A percentile compares a stretch with the other conserved stretches of the same genome.
Evolutionary conservation across 2,329 filamentous ascomycete species (phyloP).

Genomic region (Paecilomyces formosus): DNA sequence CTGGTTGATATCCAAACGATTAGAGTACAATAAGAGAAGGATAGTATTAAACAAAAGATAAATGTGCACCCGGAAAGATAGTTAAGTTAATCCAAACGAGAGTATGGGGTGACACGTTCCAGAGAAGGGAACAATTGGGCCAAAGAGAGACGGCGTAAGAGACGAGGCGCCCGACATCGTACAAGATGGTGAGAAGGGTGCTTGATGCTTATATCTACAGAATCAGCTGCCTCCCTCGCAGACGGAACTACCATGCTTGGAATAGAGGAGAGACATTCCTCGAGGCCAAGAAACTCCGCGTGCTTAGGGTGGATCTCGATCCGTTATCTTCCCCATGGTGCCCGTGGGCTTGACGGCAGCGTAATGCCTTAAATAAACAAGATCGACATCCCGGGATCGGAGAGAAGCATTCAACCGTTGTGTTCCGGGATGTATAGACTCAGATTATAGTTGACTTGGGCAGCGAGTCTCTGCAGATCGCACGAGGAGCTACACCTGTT

Average conservation of each 20-base stretch:
- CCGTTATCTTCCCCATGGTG: neutral
- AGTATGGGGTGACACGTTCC: neutral
- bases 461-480: neutral
- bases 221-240: neutral
- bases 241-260: neutral
- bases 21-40: neutral
- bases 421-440: neutral
- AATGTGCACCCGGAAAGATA: neutral
- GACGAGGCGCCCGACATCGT: neutral
- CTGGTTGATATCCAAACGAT: conserved; percentile 25
- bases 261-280: neutral
- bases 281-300: neutral
- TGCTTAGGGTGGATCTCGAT: neutral
- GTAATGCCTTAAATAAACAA: neutral
- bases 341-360: neutral
- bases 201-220: neutral
- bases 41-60: neutral
- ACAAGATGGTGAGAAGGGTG: neutral
- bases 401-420: neutral
- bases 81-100: neutral
- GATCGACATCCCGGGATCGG: neutral
- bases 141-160: neutral
- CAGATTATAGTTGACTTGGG: neutral
- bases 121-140: neutral
- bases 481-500: neutral